Evolutionary conservation across 2,329 filamentous ascomycete genomes (phyloP).

Genomic region (Pseudocercospora musae): DNA sequence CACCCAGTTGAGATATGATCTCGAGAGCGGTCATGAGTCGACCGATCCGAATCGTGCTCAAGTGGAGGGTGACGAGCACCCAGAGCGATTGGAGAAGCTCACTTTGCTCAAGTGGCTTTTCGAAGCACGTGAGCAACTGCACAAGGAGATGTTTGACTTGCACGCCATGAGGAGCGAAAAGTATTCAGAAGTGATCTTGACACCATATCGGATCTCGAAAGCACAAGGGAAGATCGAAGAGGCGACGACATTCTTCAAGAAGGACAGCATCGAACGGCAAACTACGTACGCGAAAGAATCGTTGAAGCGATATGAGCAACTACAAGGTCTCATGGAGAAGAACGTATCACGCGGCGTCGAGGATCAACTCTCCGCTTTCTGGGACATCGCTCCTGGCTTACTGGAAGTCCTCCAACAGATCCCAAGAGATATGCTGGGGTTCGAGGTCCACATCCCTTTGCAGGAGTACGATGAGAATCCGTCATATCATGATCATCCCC

Average conservation of each 20-base stretch:
- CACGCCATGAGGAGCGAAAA: conserved; percentile 77
- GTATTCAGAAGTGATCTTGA: conserved; percentile 78
- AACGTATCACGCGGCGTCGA: conserved; percentile 87
- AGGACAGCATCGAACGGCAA: conserved; percentile 69
- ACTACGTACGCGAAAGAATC: conserved; percentile 68
- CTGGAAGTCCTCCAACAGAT: conserved; percentile 76
- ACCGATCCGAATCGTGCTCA: conserved; percentile 78
- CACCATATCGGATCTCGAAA: conserved; percentile 70
- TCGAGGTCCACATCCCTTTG: conserved; percentile 72
- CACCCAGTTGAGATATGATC: conserved; percentile 65
- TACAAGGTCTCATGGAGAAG: conserved; percentile 74
- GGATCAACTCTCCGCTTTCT: conserved; percentile 88
- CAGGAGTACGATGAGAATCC: conserved; percentile 84
- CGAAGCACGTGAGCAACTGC: conserved; percentile 82
- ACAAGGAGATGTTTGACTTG: conserved; percentile 81
- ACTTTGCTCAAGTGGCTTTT: conserved; percentile 97
- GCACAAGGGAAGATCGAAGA: conserved; percentile 76
- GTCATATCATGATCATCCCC: conserved; percentile 70
- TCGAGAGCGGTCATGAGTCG: conserved; percentile 68
- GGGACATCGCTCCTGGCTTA: conserved; percentile 90
- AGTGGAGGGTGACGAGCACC: conserved; percentile 92
- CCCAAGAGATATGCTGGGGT: conserved; percentile 54
- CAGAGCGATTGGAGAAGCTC: conserved; percentile 88
- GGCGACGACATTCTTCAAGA: conserved; percentile 76
- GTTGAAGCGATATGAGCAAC: conserved; percentile 69